phyloP scores from a whole-genome alignment of 2,329 filamentous ascomycete species.

The Hymenoscyphus albidus region DNA sequence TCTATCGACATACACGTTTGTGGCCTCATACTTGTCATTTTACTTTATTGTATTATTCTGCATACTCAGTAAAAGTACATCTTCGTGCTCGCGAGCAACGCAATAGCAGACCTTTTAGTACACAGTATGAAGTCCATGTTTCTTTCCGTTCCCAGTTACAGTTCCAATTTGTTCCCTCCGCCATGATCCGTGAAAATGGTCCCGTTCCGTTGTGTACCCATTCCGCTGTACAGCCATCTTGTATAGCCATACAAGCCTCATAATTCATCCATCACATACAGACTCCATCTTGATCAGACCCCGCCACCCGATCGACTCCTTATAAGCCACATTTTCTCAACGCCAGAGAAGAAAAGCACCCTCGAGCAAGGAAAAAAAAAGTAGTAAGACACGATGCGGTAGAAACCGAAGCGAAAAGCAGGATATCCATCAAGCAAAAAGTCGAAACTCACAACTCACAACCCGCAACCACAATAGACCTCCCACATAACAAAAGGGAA shows the following conservation, averaged over 20 bases:
- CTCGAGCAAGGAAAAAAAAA: not conserved
- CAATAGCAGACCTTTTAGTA: not conserved
- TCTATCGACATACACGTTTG: not conserved
- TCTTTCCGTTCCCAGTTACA: not conserved
- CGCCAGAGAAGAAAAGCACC: not conserved
- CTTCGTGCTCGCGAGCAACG: not conserved
- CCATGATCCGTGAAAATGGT: not conserved
- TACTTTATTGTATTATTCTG: not conserved
- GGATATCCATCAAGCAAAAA: not conserved
- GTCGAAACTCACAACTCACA: not conserved
- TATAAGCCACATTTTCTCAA: not conserved
- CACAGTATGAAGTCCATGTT: not conserved
- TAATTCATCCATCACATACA: conserved; percentile 6
- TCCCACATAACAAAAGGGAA: not conserved
- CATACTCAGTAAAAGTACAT: not conserved
- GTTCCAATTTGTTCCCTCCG: not conserved
- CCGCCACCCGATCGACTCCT: not conserved
- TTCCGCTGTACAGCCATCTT: not conserved
- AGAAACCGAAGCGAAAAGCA: not conserved
- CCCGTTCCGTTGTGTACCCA: not conserved
- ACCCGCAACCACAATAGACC: not conserved
- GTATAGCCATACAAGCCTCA: conserved; percentile 3
- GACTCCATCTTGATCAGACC: not conserved
- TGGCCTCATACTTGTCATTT: not conserved
- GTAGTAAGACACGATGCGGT: not conserved